Base-by-base conservation (phyloP, 192 early-diverging fungal genomes). In the Coemansia sp. region DNA sequence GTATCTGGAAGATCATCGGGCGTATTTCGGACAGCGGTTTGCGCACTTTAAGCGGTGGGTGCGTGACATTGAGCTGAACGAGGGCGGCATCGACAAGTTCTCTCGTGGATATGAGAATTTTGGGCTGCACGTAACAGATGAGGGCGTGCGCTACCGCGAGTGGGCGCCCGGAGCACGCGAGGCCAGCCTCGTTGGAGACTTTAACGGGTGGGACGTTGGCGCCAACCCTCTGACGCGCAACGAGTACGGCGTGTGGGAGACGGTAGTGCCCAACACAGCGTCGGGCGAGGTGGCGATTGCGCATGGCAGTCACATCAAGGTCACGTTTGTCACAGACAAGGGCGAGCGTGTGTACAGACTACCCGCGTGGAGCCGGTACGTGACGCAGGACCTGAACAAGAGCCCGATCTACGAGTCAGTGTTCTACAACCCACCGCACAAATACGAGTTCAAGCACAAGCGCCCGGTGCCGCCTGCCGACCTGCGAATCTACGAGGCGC, bases 401-500 rank as follows among this genome's bases (percentile, higher is more conserved):
- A 92, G 90, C 74, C 90, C 92, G 7, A 85, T 88, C n/a, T 97
- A 97, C 78, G 95, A 98, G 40, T 91, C 90, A 29, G 88, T 96
- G 22, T 98, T 96, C 84, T 98, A 95, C 94, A 92, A 98, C 78
- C 97, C 97, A 49, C 82, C 87, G 20, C 68, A 91, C 33, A 76
- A 83, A 57, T 97, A 97, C 74, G 65, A 72, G 16, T 93, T 91
- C 85, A 94, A 94, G 74, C 83, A 98, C 88, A 82, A 84, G 74
- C 69, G 80, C 7, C 95, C 93, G 27, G 79, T 87, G 43, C 89
- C 88, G 40, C 92, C 93, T 2, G 77, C 64, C 13, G 79, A 76
- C 36, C 77, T 95, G 38, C 86, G 93, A 49, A 91, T 98, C 68
- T 98, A 98, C 80, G 97, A 98, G 78, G 91, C 96, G 6, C 97